Base-by-base conservation (phyloP, 352 stramenopile species). In the Aphanomyces astaci region DNA sequence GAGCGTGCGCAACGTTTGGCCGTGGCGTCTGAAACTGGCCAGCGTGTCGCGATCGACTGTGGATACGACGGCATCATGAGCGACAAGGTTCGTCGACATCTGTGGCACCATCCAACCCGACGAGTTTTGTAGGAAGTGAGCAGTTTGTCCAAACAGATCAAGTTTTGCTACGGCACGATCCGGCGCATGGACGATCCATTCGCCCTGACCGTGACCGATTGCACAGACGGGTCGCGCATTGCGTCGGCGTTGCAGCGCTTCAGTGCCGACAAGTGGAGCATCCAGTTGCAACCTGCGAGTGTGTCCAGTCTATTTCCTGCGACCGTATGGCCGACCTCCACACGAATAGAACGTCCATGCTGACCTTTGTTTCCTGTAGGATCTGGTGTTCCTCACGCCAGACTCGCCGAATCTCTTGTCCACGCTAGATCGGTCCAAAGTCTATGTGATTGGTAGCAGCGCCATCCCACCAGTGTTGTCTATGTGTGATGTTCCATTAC, bases 21-120 rank as follows among this genome's bases (percentile, higher is more conserved):
- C 70, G 24, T 73, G 88, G 66, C 66, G 73, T 19, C 71, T 53
- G 49, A 75, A 74, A 0, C 71, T 56, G 25, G 66, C 51, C 76
- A 88, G 64, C 76, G 73, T 2, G 71, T 92, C 31, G 81, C 77
- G 7, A 77, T 92, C 22, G 84, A 92, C 66, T 71, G 90, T 63
- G 70, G 79, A 57, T 92, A 88, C 66, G 82, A 92, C 62, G 75
- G 52, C 52, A 89, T 92, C 73, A 92, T 92, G 84, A 92, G 88
- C 74, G 77, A 87, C 27, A 92, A 92, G 60, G 76, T 80, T 30
- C 53, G 43, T 67, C 24, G 4, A 32, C n/a, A n/a, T n/a, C 33
- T 13, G n/a, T 49, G n/a, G 48, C 17, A 32, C 10, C 1, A 5
- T 27, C 25, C 25, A 27, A 24, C 19, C 28, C 43, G 32, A 24